Base-by-base conservation (phyloP, 2,329 filamentous ascomycete species). In the Mariannaea elegans region DNA sequence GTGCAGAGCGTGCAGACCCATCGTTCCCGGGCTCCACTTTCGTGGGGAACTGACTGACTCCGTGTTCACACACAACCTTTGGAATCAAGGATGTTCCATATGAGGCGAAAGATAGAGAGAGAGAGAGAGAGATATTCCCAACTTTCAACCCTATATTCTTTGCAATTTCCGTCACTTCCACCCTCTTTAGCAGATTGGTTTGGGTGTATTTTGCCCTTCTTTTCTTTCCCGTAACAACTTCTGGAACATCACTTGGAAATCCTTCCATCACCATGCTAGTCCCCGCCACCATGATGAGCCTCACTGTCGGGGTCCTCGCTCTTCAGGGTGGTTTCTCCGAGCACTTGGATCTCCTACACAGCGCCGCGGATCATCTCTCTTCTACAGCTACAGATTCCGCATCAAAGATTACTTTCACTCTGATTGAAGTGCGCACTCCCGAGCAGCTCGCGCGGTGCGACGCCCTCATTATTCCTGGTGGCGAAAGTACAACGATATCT, bases 271-370 rank as follows among this genome's bases (percentile, higher is more conserved):
- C 31, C 24, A 47, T 36, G 48, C 29, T 44, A 59, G 38, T 45
- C 49, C 56, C 56, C 53, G 51, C 44, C 48, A 64, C 12, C 42
- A 70, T 66, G 64, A 66, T 71, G 56, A 69, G 65, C 61, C 69
- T 86, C 60, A 85, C 82, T 2, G 77, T 90, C 32, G 87, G 87
- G 45, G 86, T 90, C 21, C 78, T 90, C 51, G 86, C 95, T 66
- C 86, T 99, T 16, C 95, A 99, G 78, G 95, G 95, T 69, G 94
- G 94, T 58, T 97, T 98, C 76, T 84, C 88, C 71, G 94, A 99
- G 76, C 94, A 99, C 80, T 75, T 97, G 57, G 83, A 87, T 65
- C 85, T 97, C 34, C 83, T 98, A 34, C 84, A 85, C 65, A 83
- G 85, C 63, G 93, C 94, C 6, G 85, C 88, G 2, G 73, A 77